Conservation (phyloP, 306 rosid genomes). For the Citrullus colocynthis region DNA sequence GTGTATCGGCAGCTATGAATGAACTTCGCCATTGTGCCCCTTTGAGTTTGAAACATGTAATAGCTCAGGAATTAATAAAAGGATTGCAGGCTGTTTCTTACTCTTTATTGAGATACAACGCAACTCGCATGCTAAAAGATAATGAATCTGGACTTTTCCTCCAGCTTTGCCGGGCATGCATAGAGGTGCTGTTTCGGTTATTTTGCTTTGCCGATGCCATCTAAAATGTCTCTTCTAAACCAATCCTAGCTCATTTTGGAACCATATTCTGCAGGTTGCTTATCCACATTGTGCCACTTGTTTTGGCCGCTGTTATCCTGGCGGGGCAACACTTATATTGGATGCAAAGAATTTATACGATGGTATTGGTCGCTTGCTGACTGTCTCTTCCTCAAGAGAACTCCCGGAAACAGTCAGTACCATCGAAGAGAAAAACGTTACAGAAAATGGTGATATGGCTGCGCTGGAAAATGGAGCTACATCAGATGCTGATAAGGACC, state of each 20-base stretch:
- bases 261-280: slow-evolving; percentile 41
- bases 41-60: slow-evolving; percentile 63
- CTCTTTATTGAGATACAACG: slow-evolving; percentile 70
- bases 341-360: slow-evolving; percentile 58
- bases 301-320: slow-evolving; percentile 91
- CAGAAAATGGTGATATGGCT: slow-evolving; percentile 50
- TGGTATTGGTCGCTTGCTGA: slow-evolving; percentile 60
- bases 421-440: slow-evolving; percentile 25
- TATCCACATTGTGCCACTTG: slow-evolving; percentile 84
- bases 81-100: slow-evolving; percentile 72
- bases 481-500: slow-evolving; percentile 19
- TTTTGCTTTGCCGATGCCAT: neutral
- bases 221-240: neutral
- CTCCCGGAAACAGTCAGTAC: slow-evolving; percentile 42
- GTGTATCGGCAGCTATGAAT: slow-evolving; percentile 92
- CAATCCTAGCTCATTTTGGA: neutral
- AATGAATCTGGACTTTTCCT: slow-evolving; percentile 89
- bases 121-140: slow-evolving; percentile 65
- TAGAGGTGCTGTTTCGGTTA: slow-evolving; percentile 40
- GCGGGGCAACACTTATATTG: slow-evolving; percentile 55
- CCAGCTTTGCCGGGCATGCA: slow-evolving; percentile 84
- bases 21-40: slow-evolving; percentile 98
- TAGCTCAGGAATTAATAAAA: slow-evolving; percentile 74
- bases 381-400: slow-evolving; percentile 59
- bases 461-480: slow-evolving; percentile 47